Base-by-base conservation (phyloP, 2,329 filamentous ascomycete genomes). In the Diaporthe eres region DNA sequence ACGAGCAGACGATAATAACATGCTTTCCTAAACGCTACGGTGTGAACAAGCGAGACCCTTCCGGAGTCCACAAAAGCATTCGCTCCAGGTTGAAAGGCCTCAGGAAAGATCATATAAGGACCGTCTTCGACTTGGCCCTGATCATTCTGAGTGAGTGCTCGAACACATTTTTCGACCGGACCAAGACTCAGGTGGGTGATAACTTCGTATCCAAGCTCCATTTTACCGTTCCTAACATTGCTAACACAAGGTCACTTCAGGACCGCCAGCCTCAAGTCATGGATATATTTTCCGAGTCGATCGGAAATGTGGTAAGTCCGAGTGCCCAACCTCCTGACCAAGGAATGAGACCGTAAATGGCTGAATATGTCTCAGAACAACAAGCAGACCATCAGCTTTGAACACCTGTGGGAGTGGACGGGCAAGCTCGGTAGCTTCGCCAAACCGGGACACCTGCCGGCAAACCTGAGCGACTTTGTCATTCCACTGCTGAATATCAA, bases 401-500 rank as follows among this genome's bases (percentile, higher is more conserved):
- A 84, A 0, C 80, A 81, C 22, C 81, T 88, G 2, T 85, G 84
- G 80, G 78, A 81, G 9, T 83, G 82, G 81, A 82, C 82, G 0
- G 77, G 82, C 4, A 74, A 39, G 22, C 42, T 67, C 0, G 28
- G 15, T 0, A 49, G n/a, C 5, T 37, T 51, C 77, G 19, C 49
- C 1, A 22, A 5, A 1, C n/a, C 31, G 1, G 39, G 67, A 0
- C 5, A 39, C 22, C 31, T 72, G 2, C 34, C 17, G 2, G 37
- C 31, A 15, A 37, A 55, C n/a, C 10, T 70, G 0, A 70, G 31
- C n/a, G 49, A 55, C 0, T 22, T 70, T 10, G 49, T 70, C 75
- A 13, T 78, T 77, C 7, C 78, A 77, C 79, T 85, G 0, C 81
- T 87, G 1, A 82, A 87, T 68, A 87, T 88, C 44, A 84, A 83